phyloP scores from a whole-genome alignment of 352 stramenopile species.

The Hyaloperonospora arabidopsidis region DNA sequence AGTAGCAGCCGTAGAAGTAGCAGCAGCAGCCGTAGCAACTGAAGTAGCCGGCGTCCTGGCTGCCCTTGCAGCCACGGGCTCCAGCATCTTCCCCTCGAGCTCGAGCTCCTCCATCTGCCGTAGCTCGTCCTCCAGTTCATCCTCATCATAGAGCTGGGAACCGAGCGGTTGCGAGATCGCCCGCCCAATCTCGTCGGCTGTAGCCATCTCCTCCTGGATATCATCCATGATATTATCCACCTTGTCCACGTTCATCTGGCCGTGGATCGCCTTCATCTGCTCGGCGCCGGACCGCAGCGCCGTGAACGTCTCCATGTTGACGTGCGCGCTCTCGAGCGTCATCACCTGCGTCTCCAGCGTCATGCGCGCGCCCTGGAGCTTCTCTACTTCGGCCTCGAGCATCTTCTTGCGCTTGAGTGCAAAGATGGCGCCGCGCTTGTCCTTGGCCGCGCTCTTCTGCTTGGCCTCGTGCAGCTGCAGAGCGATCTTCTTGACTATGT shows the following conservation, averaged over 20 bases:
- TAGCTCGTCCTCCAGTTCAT: slow-evolving; percentile 93
- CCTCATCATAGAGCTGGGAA: slow-evolving; percentile 87
- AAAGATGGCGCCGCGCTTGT: slow-evolving; percentile 97
- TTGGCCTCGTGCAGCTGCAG: slow-evolving; percentile 91
- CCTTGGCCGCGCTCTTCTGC: slow-evolving; percentile 92
- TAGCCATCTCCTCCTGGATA: slow-evolving; percentile 95
- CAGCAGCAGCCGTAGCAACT: slow-evolving; percentile 15
- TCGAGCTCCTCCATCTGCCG: slow-evolving; percentile 89
- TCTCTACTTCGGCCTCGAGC: slow-evolving; percentile 96
- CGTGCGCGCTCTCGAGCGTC: slow-evolving; percentile 86
- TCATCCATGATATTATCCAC: slow-evolving; percentile 98
- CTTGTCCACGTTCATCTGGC: slow-evolving; percentile 93
- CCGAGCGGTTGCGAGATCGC: slow-evolving; percentile 92
- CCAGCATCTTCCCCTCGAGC: slow-evolving; percentile 84
- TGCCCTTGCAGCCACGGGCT: slow-evolving; percentile 26
- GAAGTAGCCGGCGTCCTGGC: slow-evolving; percentile 14
- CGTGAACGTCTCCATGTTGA: slow-evolving; percentile 96
- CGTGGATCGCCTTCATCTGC: slow-evolving; percentile 94
- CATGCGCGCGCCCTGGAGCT: slow-evolving; percentile 95
- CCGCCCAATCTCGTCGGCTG: slow-evolving; percentile 89
- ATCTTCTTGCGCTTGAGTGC: slow-evolving; percentile 98
- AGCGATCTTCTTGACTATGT: slow-evolving; percentile 96
- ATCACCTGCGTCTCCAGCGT: slow-evolving; percentile 92
- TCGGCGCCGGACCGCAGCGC: slow-evolving; percentile 88
- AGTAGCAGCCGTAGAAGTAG: slow-evolving; percentile 16